Evolutionary conservation across 2,329 filamentous ascomycete species (phyloP), one percentile per base, ranked within the genome.

Genomic region (Stachybotrys echinatus): DNA sequence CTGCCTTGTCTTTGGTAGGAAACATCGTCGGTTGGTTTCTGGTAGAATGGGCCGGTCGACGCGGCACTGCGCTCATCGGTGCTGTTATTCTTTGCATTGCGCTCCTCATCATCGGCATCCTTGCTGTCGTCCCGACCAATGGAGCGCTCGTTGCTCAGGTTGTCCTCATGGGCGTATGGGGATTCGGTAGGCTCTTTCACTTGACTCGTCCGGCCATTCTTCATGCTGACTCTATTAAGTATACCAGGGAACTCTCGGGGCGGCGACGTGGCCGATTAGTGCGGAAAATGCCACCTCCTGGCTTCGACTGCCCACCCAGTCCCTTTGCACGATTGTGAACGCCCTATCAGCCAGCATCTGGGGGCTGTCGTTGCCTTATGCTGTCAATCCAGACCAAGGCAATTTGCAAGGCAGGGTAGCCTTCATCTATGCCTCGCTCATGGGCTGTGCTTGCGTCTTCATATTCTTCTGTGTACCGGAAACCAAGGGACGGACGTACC

Each of bases 351-450:
- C 31, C 45, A 49, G 49, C 2, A 49, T 56, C 47, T 56, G 54
- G 54, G 49, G 52, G 6, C 55, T 59, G 23, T 50, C 54, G 14
- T 48, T 59, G 37, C 56, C 58, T 4, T 57, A 56, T 21, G 52
- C 58, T 6, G 55, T 60, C 42, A 61, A 58, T 40, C 56, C 56
- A 2, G 55, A 59, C 38, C 49, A 58, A 20, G 52, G 51, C 2
- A 67, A 72, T 49, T 56, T 72, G 2, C 62, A 64, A 10, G 66
- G 64, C 2, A 71, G 70, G 51, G 63, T 66, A 8, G 57, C 61
- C 0, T 71, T 71, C 51, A 65, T 72, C 18, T 72, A 70, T 50
- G 67, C n/a, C n/a, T n/a, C n/a, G n/a, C n/a, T n/a, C n/a, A n/a
- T n/a, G n/a, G n/a, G n/a, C 52, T 23, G 56, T 58, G 6, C 51